Evolutionary conservation across 2,329 filamentous ascomycete species (phyloP), one percentile per base, ranked within the genome.

Genomic region (Monosporascus sp.): DNA sequence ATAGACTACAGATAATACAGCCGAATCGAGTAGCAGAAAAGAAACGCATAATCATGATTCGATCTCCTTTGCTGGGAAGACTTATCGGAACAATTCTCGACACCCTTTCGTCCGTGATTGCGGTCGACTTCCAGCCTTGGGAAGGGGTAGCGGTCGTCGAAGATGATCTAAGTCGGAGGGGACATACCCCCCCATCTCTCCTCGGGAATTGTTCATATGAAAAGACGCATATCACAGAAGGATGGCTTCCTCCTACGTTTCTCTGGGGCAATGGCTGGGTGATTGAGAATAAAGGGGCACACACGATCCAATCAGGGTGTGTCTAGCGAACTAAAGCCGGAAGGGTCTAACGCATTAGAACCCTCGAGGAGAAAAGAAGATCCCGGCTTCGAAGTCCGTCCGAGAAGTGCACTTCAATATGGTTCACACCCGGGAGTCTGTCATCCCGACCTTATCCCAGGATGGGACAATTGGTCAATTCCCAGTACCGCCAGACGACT

Each of bases 401-500:
- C 38, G 8, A n/a, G 40, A 14, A 20, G n/a, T 41, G 9, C 40
- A 22, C 40, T 9, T 41, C 40, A 41, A 22, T 19, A 20, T 41
- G n/a, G 20, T 19, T 11, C 22, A n/a, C 40, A 22, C 40, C 27
- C 8, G n/a, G 19, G 40, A n/a, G 40, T 22, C 40, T 41, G 40
- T 4, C 19, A 41, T 20, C 8, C 19, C 9, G 14, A 41, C 40
- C 40, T 14, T 41, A 17, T 9, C 40, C 7, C 16, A n/a, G 20
- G 8, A 20, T 7, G n/a, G 40, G 19, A 20, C 40, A 20, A 22
- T 20, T 41, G 40, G 40, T 6, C 40, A 19, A n/a, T 41, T 9
- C n/a, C 11, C 17, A 41, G 38, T 11, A 41, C 9, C 97, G 92
- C 78, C 84, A 87, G 68, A 80, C 85, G 62, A 72, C 83, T 48